Percentiles rank a stretch among this genome's conserved stretches.
Conservation (phyloP, 805 yeast genomes). For the Sugiyamaella smithiae region DNA sequence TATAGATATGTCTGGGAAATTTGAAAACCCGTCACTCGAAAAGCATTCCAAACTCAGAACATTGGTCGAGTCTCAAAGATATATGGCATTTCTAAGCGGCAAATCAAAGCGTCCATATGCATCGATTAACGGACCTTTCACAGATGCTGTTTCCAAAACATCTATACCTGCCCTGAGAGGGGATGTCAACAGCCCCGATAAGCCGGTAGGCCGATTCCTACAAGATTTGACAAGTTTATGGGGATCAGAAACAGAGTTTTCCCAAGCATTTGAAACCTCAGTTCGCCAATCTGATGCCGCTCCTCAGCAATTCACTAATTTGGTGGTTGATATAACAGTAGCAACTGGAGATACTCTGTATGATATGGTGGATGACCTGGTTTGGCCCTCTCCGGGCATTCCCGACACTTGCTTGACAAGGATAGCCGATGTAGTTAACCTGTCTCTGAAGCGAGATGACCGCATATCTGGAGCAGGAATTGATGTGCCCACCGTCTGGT, state of each 20-base stretch:
- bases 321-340: slow-evolving; percentile 23
- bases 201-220: slow-evolving; percentile 21
- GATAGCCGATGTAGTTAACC: slow-evolving; percentile 23
- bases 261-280: slow-evolving; percentile 12
- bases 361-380: slow-evolving; percentile 24
- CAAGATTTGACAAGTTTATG: slow-evolving; percentile 15
- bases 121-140: slow-evolving; percentile 14
- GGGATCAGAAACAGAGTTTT: slow-evolving; percentile 18
- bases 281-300: slow-evolving; percentile 15
- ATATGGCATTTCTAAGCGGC: slow-evolving; percentile 34
- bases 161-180: slow-evolving; percentile 12
- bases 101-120: slow-evolving; percentile 27
- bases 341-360: slow-evolving; percentile 20
- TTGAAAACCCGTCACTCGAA: slow-evolving; percentile 1
- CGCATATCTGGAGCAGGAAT: slow-evolving; percentile 26
- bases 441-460: slow-evolving; percentile 28
- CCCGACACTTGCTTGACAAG: slow-evolving; percentile 20
- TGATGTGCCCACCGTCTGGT: slow-evolving; percentile 19
- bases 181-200: slow-evolving; percentile 14
- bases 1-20: slow-evolving; percentile 18
- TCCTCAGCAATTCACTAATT: slow-evolving; percentile 14
- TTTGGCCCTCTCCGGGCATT: slow-evolving; percentile 20
- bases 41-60: slow-evolving; percentile 14
- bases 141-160: slow-evolving; percentile 9
- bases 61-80: slow-evolving; percentile 30